Evolutionary conservation across 2,329 filamentous ascomycete genomes (phyloP), one percentile per base, ranked within the genome.

Genomic region (Pseudogymnoascus sp.): DNA sequence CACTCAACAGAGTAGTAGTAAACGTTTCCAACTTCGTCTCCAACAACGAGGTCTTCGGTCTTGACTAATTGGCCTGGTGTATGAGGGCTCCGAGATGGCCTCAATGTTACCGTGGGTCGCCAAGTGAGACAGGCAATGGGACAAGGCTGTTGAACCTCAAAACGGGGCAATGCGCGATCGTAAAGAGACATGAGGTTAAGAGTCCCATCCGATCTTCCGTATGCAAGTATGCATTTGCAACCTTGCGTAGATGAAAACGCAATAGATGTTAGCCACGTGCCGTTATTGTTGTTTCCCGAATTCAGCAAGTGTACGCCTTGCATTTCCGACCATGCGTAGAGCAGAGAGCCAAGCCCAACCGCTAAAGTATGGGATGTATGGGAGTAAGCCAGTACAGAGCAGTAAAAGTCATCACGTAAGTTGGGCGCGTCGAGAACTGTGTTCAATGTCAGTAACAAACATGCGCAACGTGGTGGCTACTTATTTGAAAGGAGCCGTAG

Each of bases 331-430:
- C 93, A 99, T 4, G 90, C 83, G 72, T 96, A 97, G 4, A 99
- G 82, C 36, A 86, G 80, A 61, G 87, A 85, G 0, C 87, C 87
- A 12, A 97, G 80, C 0, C 90, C 93, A 15, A 97, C 90, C 15
- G 91, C 93, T 13, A 99, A 81, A 12, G 87, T 89, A 60, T 88
- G 83, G 59, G 85, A 83, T 6, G 84, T 88, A 40, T 82, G 74
- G 0, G 88, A 96, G 73, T 96, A 97, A 8, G 94, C 91, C 61
- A 99, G 80, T 2, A 92, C 81, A 0, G 92, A 94, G 75, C 92
- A 97, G 73, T 99, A 99, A 73, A 92, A 99, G 74, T 99, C 93
- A 69, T 97, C 92, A 62, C 91, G 86, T n/a, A 97, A 79, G 60
- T 86, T 84, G 2, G 92, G 92, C 7, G 93, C 93, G 75, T 97